Conservation (phyloP, 768 basidiomycete genomes). For the Rossbeevera mucosa region DNA sequence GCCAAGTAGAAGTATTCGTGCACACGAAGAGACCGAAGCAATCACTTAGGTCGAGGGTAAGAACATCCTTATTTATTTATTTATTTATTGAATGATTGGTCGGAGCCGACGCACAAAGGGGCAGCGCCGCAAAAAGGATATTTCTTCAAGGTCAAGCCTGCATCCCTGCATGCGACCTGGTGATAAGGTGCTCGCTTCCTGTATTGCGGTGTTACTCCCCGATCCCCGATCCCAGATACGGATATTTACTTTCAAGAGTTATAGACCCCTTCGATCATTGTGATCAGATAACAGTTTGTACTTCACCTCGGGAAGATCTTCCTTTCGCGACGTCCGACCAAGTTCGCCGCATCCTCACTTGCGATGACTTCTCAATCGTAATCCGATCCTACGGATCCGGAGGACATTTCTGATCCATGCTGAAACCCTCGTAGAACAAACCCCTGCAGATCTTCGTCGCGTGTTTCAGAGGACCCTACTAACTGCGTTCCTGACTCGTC, state of each 20-base stretch:
- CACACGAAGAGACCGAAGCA: slow-evolving; percentile 20
- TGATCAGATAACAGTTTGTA: background rate
- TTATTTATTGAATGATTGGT: background rate
- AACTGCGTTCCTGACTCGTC: slow-evolving; percentile 20
- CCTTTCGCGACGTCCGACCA: background rate
- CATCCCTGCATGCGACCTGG: slow-evolving; percentile 5
- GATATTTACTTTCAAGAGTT: slow-evolving; percentile 12
- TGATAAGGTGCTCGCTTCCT: slow-evolving; percentile 1
- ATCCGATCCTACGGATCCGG: slow-evolving; percentile 10
- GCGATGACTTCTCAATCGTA: slow-evolving; percentile 16
- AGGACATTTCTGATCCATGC: slow-evolving; percentile 15
- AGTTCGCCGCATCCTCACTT: slow-evolving; percentile 9
- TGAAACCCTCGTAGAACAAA: slow-evolving; percentile 7
- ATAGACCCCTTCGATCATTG: slow-evolving; percentile 4
- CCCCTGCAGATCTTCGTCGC: slow-evolving; percentile 20
- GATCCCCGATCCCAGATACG: slow-evolving; percentile 11
- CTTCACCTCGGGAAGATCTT: slow-evolving; percentile 19
- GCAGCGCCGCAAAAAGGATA: background rate
- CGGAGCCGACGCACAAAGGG: background rate
- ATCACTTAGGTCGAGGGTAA: slow-evolving; percentile 1
- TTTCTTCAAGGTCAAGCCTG: background rate
- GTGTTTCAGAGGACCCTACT: slow-evolving; percentile 16
- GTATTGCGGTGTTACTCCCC: slow-evolving; percentile 3
- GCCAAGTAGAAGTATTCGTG: slow-evolving; percentile 17
- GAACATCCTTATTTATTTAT: background rate